Percentiles rank a stretch among this genome's conserved stretches.
Conservation (phyloP, 2,329 filamentous ascomycete genomes). For the Aaosphaeria arxii region DNA sequence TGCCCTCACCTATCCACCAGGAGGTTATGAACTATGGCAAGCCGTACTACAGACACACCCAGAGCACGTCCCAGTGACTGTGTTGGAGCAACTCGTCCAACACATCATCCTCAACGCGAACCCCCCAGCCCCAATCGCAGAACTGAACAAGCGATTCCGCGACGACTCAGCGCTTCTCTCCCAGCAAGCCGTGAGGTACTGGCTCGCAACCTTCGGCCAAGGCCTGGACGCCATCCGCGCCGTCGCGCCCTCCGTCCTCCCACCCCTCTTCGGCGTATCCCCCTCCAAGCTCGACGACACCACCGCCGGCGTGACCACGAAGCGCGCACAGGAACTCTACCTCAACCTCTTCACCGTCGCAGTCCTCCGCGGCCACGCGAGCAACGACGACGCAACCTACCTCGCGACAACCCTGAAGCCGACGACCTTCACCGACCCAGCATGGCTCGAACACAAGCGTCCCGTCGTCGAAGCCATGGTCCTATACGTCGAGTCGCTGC, state of each 20-base stretch:
- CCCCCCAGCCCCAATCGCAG: slow-evolving; percentile 14
- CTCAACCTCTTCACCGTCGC: slow-evolving; percentile 13
- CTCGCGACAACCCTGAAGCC: slow-evolving; percentile 1
- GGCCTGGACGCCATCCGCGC: neutral
- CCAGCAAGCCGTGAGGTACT: slow-evolving; percentile 12
- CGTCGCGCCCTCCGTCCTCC: slow-evolving; percentile 1
- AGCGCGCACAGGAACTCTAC: slow-evolving; percentile 7
- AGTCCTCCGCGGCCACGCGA: slow-evolving; percentile 3
- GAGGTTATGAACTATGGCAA: slow-evolving; percentile 2
- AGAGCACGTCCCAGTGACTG: slow-evolving; percentile 9
- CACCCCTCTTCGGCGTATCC: neutral
- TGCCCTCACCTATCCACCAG: slow-evolving; percentile 12
- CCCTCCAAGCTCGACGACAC: neutral
- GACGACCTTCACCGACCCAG: neutral
- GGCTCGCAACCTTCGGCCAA: slow-evolving; percentile 20
- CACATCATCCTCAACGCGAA: slow-evolving; percentile 17
- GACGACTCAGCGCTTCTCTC: slow-evolving; percentile 4
- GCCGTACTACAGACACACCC: slow-evolving; percentile 2
- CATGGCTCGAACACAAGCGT: slow-evolving; percentile 11
- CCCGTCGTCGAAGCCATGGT: slow-evolving; percentile 17
- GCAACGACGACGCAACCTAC: slow-evolving; percentile 3
- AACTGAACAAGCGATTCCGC: slow-evolving; percentile 15
- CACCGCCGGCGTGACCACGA: slow-evolving; percentile 8
- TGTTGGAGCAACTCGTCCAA: slow-evolving; percentile 21
- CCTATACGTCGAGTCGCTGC: slow-evolving; percentile 13